These are phyloP conservation scores for Fusarium sp. DNA, from an alignment of 2,329 filamentous ascomycete genomes.

Conservation along the genomic window DNA sequence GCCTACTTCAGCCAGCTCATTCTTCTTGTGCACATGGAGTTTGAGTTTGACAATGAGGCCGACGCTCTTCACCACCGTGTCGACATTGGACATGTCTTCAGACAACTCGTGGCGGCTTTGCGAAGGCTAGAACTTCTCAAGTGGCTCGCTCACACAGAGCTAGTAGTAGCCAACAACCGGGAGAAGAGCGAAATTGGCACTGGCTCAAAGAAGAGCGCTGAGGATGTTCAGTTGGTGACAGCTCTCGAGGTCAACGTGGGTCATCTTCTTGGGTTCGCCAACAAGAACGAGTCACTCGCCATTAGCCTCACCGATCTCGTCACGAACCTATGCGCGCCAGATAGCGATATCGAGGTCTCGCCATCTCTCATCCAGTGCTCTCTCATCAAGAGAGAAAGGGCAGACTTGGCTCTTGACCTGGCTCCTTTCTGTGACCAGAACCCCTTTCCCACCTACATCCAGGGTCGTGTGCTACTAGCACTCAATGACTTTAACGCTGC, in stretches of 20 bases:
- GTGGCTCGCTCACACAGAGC: constrained; percentile 73
- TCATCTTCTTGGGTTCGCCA: constrained; percentile 72
- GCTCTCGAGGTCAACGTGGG: constrained; percentile 70
- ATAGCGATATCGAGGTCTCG: constrained; percentile 75
- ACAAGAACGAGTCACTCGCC: constrained; percentile 64
- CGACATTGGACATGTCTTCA: constrained; percentile 77
- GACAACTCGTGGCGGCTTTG: constrained; percentile 77
- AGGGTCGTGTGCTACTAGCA: constrained; percentile 82
- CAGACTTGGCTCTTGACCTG: constrained; percentile 71
- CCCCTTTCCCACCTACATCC: constrained; percentile 81
- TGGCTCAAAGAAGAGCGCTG: constrained; percentile 56
- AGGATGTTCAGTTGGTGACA: constrained; percentile 65
- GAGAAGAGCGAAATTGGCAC: constrained; percentile 50
- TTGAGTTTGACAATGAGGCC: constrained; percentile 80
- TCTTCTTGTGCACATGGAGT: constrained; percentile 87
- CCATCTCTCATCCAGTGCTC: constrained; percentile 72
- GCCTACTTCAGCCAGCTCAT: constrained; percentile 86
- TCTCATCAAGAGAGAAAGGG: constrained; percentile 68
- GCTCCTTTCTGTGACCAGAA: constrained; percentile 67
- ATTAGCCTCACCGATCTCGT: constrained; percentile 75
- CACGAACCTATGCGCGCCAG: constrained; percentile 72
- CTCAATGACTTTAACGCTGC: constrained; percentile 81
- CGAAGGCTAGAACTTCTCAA: constrained; percentile 79
- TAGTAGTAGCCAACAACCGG: constrained; percentile 62
- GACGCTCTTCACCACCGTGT: constrained; percentile 71